Base-by-base conservation (phyloP, 495 filamentous ascomycete species). In the Trichoderma reesei region DNA sequence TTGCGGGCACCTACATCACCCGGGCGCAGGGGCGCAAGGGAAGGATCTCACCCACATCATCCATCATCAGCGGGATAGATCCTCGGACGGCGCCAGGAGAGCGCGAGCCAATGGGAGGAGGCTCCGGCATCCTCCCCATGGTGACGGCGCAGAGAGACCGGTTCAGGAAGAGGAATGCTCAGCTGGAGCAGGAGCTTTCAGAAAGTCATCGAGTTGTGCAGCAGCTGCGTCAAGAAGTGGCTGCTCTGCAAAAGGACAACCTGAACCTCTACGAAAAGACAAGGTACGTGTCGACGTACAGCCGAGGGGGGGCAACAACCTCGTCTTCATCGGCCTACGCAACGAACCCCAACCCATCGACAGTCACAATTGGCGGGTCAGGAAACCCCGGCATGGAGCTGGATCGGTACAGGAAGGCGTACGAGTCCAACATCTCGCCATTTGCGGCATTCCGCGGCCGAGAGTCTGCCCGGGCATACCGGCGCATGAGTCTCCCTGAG, bases 221-320 rank as follows among this genome's bases (percentile, higher is more conserved):
- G 31, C 88, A 91, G 10, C 80, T 98, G 37, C 86, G 95, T 16
- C 90, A 93, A 65, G 94, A 99, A 70, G 85, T 99, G 67, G 87
- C 92, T 46, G 88, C 91, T 11, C 80, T 99, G 13, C 94, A 98
- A 71, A 94, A 91, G 73, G 94, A 99, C 75, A 99, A 99, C 72
- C 82, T 99, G 39, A 88, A 89, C 69, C 85, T 99, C 3, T 99
- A 99, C 73, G 94, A 99, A 73, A 99, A 97, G 81, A 96, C 94
- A 41, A 86, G 94, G 44, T 99, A 98, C 74, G 86, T 96, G 13
- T 95, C 92, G 14, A 90, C 90, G 5, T 98, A 96, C 79, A 92
- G 85, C 70, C 86, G 91, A 60, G 81, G 80, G 56, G 80, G 79
- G 1, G 77, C 79, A 13, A 73, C 76, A n/a, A 78, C 83, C 61